phyloP scores from a whole-genome alignment of 1,284 basidiomycete species.

The Porogramme epimiltina region DNA sequence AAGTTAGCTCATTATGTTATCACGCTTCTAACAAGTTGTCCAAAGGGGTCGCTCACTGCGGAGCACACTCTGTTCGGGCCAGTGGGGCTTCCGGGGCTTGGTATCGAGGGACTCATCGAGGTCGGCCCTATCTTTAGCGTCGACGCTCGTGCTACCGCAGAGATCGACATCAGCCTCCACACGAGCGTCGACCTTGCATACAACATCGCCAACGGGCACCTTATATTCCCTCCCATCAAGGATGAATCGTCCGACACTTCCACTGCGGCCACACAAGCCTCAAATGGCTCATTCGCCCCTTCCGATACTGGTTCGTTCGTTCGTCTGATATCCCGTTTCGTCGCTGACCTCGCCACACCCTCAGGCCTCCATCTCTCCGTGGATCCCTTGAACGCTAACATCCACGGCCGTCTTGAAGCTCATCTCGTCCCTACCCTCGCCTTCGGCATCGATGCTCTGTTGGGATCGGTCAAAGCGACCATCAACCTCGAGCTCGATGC shows the following conservation, averaged over 20 bases:
- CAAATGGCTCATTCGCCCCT: slow-evolving; percentile 22
- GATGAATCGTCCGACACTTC: not conserved
- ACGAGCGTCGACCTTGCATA: slow-evolving; percentile 39
- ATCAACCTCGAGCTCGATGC: slow-evolving; percentile 47
- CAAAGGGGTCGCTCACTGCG: not conserved
- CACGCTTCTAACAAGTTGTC: not conserved
- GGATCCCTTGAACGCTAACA: slow-evolving; percentile 37
- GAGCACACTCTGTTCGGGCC: not conserved
- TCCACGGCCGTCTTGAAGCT: slow-evolving; percentile 41
- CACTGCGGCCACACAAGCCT: too few species aligned
- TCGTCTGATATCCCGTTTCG: not conserved
- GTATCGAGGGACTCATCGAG: slow-evolving; percentile 26
- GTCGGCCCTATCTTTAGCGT: slow-evolving; percentile 37
- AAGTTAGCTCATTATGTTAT: not conserved
- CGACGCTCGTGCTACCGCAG: slow-evolving; percentile 25
- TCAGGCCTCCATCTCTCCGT: slow-evolving; percentile 46
- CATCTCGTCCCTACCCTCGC: slow-evolving; percentile 6
- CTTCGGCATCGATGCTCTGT: slow-evolving; percentile 41
- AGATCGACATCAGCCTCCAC: slow-evolving; percentile 39
- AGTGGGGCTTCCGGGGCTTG: not conserved
- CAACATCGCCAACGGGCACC: slow-evolving; percentile 33
- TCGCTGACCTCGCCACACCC: not conserved
- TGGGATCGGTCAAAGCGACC: slow-evolving; percentile 21
- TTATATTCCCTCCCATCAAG: slow-evolving; percentile 41
- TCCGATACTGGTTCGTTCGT: slow-evolving; percentile 39